These are phyloP conservation scores for Solanum ossicruentum DNA, from an alignment of 257 asterid genomes.

Conservation along the genomic window DNA sequence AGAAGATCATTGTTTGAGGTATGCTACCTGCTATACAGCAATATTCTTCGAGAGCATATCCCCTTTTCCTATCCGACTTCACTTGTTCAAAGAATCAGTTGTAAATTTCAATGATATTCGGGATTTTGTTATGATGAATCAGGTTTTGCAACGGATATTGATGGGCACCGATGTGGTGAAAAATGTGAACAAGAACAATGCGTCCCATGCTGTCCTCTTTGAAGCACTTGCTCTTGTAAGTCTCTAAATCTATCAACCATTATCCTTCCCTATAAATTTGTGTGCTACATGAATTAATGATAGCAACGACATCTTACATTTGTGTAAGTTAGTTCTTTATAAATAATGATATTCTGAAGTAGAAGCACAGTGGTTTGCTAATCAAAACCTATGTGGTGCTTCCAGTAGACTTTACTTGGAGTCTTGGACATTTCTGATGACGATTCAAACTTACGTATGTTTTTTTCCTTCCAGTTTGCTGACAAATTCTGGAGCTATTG, in stretches of 20 bases:
- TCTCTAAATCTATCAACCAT: not conserved
- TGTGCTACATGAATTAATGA: not conserved
- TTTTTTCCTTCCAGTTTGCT: not conserved
- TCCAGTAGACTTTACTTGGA: not conserved
- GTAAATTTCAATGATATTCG: not conserved
- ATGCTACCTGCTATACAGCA: conserved; percentile 3
- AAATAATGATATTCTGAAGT: not conserved
- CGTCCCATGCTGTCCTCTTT: conserved; percentile 98
- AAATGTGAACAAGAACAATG: conserved; percentile 98
- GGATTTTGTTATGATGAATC: conserved; percentile 6
- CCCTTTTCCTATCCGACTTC: not conserved
- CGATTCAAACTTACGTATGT: not conserved
- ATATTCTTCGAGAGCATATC: not conserved
- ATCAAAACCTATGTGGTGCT: not conserved
- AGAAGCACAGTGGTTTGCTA: not conserved
- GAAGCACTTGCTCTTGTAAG: conserved; percentile 99
- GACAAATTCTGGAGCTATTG: not conserved
- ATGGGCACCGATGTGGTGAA: conserved; percentile 99
- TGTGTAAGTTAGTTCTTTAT: not conserved
- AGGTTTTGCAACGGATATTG: conserved; percentile 95
- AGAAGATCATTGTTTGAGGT: conserved; percentile 98
- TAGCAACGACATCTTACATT: not conserved
- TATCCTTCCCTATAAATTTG: not conserved
- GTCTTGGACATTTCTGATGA: not conserved
- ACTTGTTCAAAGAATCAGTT: not conserved